Evolutionary conservation across 257 asterid genomes (phyloP).

Genomic region (Solanum medicagineum): DNA sequence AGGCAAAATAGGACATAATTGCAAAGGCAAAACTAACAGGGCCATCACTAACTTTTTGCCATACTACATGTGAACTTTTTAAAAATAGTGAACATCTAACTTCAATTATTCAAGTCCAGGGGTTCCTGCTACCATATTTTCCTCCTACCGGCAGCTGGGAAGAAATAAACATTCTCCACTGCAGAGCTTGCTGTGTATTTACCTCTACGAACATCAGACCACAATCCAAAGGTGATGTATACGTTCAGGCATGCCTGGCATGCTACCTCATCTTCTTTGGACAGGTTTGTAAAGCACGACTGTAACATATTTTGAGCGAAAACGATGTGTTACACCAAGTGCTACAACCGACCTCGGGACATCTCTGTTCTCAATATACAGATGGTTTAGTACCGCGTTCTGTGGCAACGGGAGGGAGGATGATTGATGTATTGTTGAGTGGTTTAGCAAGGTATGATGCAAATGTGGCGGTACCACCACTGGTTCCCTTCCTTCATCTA

Average conservation of each 20-base stretch:
- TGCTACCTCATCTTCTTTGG: slow-evolving; percentile 46
- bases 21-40: not conserved
- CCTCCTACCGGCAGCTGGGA: not conserved
- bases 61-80: not conserved
- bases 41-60: not conserved
- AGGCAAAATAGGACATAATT: not conserved
- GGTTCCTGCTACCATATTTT: not conserved
- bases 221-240: not conserved
- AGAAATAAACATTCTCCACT: not conserved
- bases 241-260: not conserved
- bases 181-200: not conserved
- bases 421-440: slow-evolving; percentile 25
- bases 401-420: slow-evolving; percentile 56
- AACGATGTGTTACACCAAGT: slow-evolving; percentile 78
- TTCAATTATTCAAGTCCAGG: not conserved
- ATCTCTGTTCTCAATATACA: slow-evolving; percentile 74
- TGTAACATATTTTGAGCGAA: slow-evolving; percentile 75
- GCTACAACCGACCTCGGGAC: slow-evolving; percentile 69
- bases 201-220: not conserved
- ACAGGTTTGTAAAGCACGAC: slow-evolving; percentile 92
- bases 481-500: slow-evolving; percentile 76
- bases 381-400: slow-evolving; percentile 72
- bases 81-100: not conserved
- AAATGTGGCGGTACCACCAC: slow-evolving; percentile 66
- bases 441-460: slow-evolving; percentile 60